Conservation (phyloP, 2,329 filamentous ascomycete genomes). For the Daldinia eschscholtzii region DNA sequence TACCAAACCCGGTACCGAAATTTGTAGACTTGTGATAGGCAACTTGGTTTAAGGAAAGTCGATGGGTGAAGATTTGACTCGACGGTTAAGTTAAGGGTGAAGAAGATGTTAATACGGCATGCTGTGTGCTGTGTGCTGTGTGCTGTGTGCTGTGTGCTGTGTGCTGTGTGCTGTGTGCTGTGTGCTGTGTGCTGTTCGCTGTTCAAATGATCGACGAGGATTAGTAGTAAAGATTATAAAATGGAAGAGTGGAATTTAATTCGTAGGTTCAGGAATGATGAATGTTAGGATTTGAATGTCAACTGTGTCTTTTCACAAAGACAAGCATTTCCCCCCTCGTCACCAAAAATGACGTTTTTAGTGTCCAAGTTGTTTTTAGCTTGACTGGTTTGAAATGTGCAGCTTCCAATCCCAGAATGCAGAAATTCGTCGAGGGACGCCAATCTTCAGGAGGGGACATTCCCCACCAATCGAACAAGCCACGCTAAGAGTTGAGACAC, state of each 20-base stretch:
- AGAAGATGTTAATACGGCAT: conserved; percentile 24
- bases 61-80: conserved; percentile 10
- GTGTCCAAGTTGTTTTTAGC: conserved; percentile 23
- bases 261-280: conserved; percentile 16
- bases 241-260: conserved; percentile 15
- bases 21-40: conserved; percentile 8
- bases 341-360: conserved; percentile 41
- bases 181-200: not conserved
- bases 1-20: conserved; percentile 24
- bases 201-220: conserved; percentile 13
- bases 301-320: conserved; percentile 38
- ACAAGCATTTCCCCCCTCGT: conserved; percentile 32
- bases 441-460: conserved; percentile 25
- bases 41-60: conserved; percentile 6
- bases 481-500: conserved; percentile 21
- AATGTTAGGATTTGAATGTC: conserved; percentile 21
- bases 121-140: no score
- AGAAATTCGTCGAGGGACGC: conserved; percentile 13
- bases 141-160: no score
- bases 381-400: conserved; percentile 22
- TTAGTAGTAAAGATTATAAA: not conserved
- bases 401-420: conserved; percentile 28
- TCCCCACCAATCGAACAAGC: conserved; percentile 30
- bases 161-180: no score
- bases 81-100: conserved; percentile 7